Base-by-base conservation (phyloP, 805 yeast genomes). In the Torulaspora franciscae region DNA sequence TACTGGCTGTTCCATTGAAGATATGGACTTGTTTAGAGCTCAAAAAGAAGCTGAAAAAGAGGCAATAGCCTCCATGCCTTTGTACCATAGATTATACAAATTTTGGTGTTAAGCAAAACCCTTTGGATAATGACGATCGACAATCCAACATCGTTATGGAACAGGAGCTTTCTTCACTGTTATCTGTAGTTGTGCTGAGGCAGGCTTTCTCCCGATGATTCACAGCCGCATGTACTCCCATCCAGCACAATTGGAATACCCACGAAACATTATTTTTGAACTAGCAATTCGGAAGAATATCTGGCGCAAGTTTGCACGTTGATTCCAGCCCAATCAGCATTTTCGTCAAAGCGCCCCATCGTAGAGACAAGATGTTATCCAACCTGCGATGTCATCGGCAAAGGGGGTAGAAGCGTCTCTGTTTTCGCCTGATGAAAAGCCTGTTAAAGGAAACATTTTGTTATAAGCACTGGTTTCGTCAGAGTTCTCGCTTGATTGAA, bases 1-100 rank as follows among this genome's bases (percentile, higher is more conserved):
- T 43, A 68, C 76, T 15, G 85, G 83, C 23, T 67, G 80, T 57
- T 72, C 77, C 45, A 71, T 71, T 28, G 56, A 69, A 15, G 77
- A 76, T 57, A 45, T 68, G 41, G 81, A 77, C 30, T 57, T 66
- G 13, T 66, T 76, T 50, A 64, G 62, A 33, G 72, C 68, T 49
- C 76, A 73, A 48, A 63, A 50, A 42, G 44, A 47, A 45, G 56
- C 55, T 58, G 48, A 52, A 63, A 25, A 68, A 66, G 72, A 48
- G 25, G 28, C 43, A 38, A 37, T 55, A 52, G 51, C 57, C 10
- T 40, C 59, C 36, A 61, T 56, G 43, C 70, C 73, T 1, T 37
- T 62, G 27, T 62, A 55, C 46, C 57, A 57, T 48, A 65, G 62
- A 52, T 32, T 58, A 15, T 69, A 65, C 56, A 52, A 64, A 46